Conservation (phyloP, 2,329 filamentous ascomycete genomes). For the Rhinocladiella similis region DNA sequence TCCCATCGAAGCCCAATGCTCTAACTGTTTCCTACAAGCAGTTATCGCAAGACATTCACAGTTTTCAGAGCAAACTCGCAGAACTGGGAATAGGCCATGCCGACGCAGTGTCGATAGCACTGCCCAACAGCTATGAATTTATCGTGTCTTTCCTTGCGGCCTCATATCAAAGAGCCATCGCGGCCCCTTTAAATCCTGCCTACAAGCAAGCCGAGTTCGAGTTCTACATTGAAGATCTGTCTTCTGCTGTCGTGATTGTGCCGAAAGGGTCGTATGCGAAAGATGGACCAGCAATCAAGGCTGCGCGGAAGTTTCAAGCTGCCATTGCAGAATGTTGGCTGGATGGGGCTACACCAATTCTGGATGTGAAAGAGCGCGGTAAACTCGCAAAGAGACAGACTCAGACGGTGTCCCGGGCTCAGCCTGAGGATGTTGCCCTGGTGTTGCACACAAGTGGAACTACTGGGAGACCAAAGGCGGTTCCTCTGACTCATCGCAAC, state of each 20-base stretch:
- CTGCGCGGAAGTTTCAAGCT: conserved; percentile 75
- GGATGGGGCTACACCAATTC: conserved; percentile 67
- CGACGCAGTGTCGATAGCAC: conserved; percentile 77
- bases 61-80: conserved; percentile 77
- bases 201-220: conserved; percentile 91
- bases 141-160: conserved; percentile 83
- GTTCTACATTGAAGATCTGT: conserved; percentile 87
- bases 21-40: conserved; percentile 70
- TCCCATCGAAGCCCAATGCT: conserved; percentile 64
- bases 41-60: conserved; percentile 64
- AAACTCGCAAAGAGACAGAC: conserved; percentile 54
- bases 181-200: conserved; percentile 81
- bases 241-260: conserved; percentile 74
- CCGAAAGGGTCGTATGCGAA: conserved; percentile 68
- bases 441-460: conserved; percentile 84
- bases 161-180: conserved; percentile 80
- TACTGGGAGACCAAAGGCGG: conserved; percentile 81
- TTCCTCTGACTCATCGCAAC: conserved; percentile 70
- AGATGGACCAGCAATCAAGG: conserved; percentile 70
- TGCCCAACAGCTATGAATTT: conserved; percentile 84
- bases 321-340: conserved; percentile 88
- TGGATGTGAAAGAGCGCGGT: conserved; percentile 76
- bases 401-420: conserved; percentile 53
- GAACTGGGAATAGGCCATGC: conserved; percentile 68
- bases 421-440: conserved; percentile 77